Evolutionary conservation across 345 rosid genomes (phyloP).

Genomic region (Gossypium sturtianum): DNA sequence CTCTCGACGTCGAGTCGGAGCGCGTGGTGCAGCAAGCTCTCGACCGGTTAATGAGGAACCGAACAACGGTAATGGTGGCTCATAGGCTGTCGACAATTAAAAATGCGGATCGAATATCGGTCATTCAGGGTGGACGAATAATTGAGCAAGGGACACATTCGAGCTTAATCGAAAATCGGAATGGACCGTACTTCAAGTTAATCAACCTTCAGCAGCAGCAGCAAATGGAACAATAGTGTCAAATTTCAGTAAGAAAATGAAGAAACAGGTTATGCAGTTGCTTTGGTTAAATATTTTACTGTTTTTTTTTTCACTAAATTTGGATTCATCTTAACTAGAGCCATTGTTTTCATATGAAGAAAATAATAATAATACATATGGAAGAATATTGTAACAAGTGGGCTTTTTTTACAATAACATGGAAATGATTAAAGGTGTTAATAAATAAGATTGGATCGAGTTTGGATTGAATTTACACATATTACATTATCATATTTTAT

Average conservation of each 20-base stretch:
- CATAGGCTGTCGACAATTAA: conserved; percentile 86
- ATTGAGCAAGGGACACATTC: conserved; percentile 89
- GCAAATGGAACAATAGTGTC: conserved; percentile 1
- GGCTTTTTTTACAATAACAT: background rate
- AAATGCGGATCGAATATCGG: conserved; percentile 74
- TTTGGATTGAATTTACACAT: too few relatives aligned
- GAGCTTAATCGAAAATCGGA: conserved; percentile 50
- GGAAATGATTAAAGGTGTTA: too few relatives aligned
- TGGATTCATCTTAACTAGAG: background rate
- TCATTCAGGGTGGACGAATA: conserved; percentile 68
- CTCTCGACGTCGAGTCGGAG: conserved; percentile 79
- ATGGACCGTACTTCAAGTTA: conserved; percentile 72
- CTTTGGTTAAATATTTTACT: background rate
- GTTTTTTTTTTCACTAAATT: background rate
- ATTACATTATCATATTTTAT: too few relatives aligned
- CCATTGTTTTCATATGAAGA: conserved; percentile 4
- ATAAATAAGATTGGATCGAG: too few relatives aligned
- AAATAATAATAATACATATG: background rate
- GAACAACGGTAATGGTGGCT: conserved; percentile 86
- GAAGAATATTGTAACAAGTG: background rate
- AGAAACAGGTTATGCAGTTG: background rate
- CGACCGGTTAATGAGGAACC: conserved; percentile 67
- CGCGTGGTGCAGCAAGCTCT: conserved; percentile 87
- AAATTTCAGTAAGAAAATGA: conserved; percentile 4
- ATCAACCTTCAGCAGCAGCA: conserved; percentile 78